Evolutionary conservation across 2,329 filamentous ascomycete species (phyloP).

Genomic region (Zasmidium cellare): DNA sequence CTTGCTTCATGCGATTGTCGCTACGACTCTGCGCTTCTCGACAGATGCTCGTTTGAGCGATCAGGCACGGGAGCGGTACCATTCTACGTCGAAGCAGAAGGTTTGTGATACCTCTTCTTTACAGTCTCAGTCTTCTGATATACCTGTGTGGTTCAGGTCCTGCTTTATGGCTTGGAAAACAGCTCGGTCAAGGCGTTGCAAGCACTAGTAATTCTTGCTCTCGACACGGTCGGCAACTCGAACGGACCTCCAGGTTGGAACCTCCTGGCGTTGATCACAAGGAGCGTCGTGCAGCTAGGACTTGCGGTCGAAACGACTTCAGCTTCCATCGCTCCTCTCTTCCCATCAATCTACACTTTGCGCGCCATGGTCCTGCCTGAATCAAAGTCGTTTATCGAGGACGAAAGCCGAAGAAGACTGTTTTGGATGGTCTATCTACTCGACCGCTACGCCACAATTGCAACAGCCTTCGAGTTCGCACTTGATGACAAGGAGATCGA

Average conservation of each 20-base stretch:
- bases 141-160: slow-evolving; percentile 48
- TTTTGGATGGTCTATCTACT: slow-evolving; percentile 96
- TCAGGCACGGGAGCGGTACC: slow-evolving; percentile 71
- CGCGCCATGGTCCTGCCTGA: slow-evolving; percentile 83
- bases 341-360: slow-evolving; percentile 84
- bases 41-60: slow-evolving; percentile 73
- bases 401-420: slow-evolving; percentile 77
- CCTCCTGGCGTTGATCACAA: slow-evolving; percentile 81
- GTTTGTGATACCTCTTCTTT: background rate
- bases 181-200: slow-evolving; percentile 86
- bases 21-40: slow-evolving; percentile 82
- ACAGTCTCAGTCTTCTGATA: background rate
- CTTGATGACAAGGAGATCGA: slow-evolving; percentile 89
- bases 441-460: slow-evolving; percentile 85
- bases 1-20: slow-evolving; percentile 83
- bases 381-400: slow-evolving; percentile 81
- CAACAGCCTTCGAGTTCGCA: slow-evolving; percentile 89
- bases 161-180: slow-evolving; percentile 85
- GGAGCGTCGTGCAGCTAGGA: slow-evolving; percentile 84
- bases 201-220: slow-evolving; percentile 79
- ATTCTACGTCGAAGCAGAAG: slow-evolving; percentile 78
- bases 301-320: slow-evolving; percentile 81
- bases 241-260: slow-evolving; percentile 94
- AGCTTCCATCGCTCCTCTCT: slow-evolving; percentile 72
- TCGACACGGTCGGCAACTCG: slow-evolving; percentile 81